Evolutionary conservation across 345 rosid genomes (phyloP).

Genomic region (Stellera chamaejasme): DNA sequence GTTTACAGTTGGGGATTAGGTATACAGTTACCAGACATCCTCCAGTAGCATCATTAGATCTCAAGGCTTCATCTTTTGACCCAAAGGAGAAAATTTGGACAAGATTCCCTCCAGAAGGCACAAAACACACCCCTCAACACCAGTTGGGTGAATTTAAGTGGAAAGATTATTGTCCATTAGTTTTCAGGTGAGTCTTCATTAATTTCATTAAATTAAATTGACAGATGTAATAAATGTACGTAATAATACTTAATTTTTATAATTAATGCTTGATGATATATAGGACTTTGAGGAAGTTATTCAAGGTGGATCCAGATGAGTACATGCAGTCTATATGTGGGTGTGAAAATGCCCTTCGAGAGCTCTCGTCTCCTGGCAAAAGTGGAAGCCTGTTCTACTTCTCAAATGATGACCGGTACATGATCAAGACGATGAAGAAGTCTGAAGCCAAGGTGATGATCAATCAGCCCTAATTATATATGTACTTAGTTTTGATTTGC

Average conservation of each 20-base stretch:
- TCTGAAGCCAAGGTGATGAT: conserved; percentile 65
- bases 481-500: no score
- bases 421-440: conserved; percentile 95
- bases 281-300: conserved; percentile 85
- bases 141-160: conserved; percentile 77
- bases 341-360: conserved; percentile 70
- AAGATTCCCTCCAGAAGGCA: conserved; percentile 85
- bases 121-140: conserved; percentile 88
- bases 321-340: conserved; percentile 94
- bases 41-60: conserved; percentile 62
- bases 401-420: conserved; percentile 83
- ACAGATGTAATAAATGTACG: neutral
- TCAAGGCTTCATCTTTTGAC: conserved; percentile 87
- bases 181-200: conserved; percentile 55
- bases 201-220: neutral
- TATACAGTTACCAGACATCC: conserved; percentile 85
- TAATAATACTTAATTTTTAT: no score
- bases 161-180: conserved; percentile 96
- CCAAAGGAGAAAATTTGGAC: conserved; percentile 95
- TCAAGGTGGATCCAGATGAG: conserved; percentile 92
- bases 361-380: conserved; percentile 95
- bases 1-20: conserved; percentile 69
- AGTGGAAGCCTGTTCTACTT: conserved; percentile 94
- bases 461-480: no score
- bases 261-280: neutral